Conservation (phyloP, 441 rosid genomes). For the Jatropha podagrica region DNA sequence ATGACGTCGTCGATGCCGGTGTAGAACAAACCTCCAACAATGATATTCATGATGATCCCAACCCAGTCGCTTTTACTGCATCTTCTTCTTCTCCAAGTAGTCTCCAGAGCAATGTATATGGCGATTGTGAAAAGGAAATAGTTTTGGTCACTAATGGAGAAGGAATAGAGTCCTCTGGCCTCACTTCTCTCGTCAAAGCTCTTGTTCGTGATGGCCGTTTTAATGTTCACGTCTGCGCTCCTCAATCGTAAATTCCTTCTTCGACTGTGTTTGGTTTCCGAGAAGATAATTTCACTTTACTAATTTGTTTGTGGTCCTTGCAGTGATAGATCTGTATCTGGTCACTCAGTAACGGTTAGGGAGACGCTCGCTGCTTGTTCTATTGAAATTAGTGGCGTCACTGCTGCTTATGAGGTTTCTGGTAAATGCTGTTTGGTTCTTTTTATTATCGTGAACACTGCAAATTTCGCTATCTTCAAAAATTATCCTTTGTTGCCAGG, state of each 20-base stretch:
- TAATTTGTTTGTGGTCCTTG: conserved; percentile 18
- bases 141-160: conserved; percentile 74
- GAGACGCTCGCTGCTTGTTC: conserved; percentile 70
- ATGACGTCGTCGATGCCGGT: conserved; percentile 14
- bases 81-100: background rate
- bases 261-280: background rate
- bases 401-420: conserved; percentile 77
- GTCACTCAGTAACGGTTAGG: conserved; percentile 67
- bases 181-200: conserved; percentile 69
- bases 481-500: conserved; percentile 39
- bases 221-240: conserved; percentile 83
- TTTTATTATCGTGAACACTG: background rate
- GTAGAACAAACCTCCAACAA: conserved; percentile 15
- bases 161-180: conserved; percentile 84
- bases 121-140: conserved; percentile 52
- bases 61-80: conserved; percentile 46
- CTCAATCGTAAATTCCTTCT: conserved; percentile 63
- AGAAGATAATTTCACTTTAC: background rate
- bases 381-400: conserved; percentile 52
- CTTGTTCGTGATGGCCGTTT: conserved; percentile 60
- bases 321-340: conserved; percentile 73
- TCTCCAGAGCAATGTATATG: conserved; percentile 9
- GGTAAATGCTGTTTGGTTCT: conserved; percentile 37
- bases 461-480: background rate
- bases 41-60: conserved; percentile 29